Evolutionary conservation across 2,329 filamentous ascomycete species (phyloP), one percentile per base, ranked within the genome.

Genomic region (Ceratocystis alfenasii): DNA sequence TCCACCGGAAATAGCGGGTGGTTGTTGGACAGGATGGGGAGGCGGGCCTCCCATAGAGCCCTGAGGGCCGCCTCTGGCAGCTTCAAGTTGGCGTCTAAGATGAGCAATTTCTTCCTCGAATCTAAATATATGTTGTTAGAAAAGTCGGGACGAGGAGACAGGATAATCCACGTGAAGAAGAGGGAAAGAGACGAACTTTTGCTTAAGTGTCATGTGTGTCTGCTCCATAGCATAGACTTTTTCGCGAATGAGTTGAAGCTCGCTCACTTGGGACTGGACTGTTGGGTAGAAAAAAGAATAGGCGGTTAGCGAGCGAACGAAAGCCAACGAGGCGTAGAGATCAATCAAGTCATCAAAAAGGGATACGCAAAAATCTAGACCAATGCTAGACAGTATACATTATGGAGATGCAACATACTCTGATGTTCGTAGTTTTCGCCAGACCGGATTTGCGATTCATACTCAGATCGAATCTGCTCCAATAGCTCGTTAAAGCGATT

Each of bases 161-260:
- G n/a, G 46, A 20, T 5, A 8, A 25, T 48, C 6, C 15, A 46
- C 8, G 22, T 10, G 22, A 10, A 2, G 20, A 25, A 53, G 22
- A 61, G 45, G 10, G 30, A 20, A 50, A 25, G 41, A 28, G 28
- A 30, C 48, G 3, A 63, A 97, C 93, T 96, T 95, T 76, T 87
- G 83, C 80, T 97, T 97, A 73, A 96, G 85, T 64, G 84, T 85
- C 72, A 93, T 82, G 73, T 97, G 94, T 62, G 87, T 85, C 74
- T 95, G 91, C 76, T 99, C 94, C 75, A 99, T 85, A 71, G 89
- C 85, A 73, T 90, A 96, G 68, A 99, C 90, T 77, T 96, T 96
- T 74, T 92, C 88, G 69, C 92, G 83, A 62, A 99, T 90, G 73
- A 96, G 83, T 74, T 96, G 90, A 83, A 97, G 94, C 78, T 99